These are phyloP conservation scores for Yamadazyma membranifaciens DNA, from an alignment of 1,139 yeast species.

Conservation along the genomic window DNA sequence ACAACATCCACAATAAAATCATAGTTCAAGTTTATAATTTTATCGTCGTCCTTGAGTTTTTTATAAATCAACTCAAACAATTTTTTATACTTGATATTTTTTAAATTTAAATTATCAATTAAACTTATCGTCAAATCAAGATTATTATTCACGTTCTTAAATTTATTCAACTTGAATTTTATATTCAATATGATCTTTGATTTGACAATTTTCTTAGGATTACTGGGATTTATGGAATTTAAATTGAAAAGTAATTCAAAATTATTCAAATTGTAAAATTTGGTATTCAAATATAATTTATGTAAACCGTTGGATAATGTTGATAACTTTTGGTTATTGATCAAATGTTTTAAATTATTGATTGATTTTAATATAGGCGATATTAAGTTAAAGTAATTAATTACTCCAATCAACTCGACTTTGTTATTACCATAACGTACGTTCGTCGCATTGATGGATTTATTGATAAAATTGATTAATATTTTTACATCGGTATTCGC, in stretches of 20 bases:
- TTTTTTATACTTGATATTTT: conserved; percentile 38
- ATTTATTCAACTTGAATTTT: conserved; percentile 33
- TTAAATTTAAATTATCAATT: conserved; percentile 38
- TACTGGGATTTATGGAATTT: conserved; percentile 25
- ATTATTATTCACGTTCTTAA: conserved; percentile 20
- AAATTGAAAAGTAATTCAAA: conserved; percentile 35
- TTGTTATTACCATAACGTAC: conserved; percentile 7
- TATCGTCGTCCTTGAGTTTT: conserved; percentile 25
- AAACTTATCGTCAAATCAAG: conserved; percentile 27
- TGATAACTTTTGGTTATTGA: conserved; percentile 10
- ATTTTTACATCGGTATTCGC: conserved; percentile 15
- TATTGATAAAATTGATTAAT: conserved; percentile 27
- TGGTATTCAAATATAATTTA: conserved; percentile 33
- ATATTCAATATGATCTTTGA: conserved; percentile 35
- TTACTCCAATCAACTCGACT: conserved; percentile 27
- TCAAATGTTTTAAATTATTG: conserved; percentile 15
- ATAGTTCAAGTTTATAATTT: conserved; percentile 37
- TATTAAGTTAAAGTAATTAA: conserved; percentile 31
- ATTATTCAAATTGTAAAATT: conserved; percentile 30
- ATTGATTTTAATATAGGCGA: conserved; percentile 31
- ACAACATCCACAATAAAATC: conserved; percentile 34
- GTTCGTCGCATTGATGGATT: conserved; percentile 15
- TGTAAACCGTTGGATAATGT: conserved; percentile 32
- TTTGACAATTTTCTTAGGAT: conserved; percentile 33
- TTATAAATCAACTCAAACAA: conserved; percentile 42